These are phyloP conservation scores for Ogataea hybrid DNA, from an alignment of 1,139 yeast species.

Conservation along the genomic window DNA sequence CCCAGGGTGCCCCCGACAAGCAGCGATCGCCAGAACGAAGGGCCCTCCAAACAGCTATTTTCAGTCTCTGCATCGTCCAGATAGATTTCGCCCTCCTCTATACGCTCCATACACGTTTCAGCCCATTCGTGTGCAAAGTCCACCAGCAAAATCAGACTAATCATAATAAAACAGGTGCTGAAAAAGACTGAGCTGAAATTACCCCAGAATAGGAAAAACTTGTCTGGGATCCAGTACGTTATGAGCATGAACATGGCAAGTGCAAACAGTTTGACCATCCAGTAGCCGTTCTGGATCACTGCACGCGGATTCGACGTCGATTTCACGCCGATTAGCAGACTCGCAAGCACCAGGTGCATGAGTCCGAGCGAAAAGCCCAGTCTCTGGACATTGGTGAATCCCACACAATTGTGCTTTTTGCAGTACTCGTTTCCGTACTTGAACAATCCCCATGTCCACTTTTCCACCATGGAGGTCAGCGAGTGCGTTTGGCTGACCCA, in stretches of 20 bases:
- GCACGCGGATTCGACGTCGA: conserved; percentile 81
- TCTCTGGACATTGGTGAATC: conserved; percentile 91
- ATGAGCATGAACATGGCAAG: conserved; percentile 59
- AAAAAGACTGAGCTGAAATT: conserved; percentile 83
- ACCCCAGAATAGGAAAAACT: conserved; percentile 86
- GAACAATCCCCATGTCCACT: conserved; percentile 66
- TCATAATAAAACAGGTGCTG: conserved; percentile 81
- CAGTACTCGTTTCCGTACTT: conserved; percentile 59
- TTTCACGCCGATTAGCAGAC: conserved; percentile 65
- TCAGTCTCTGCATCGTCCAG: conserved; percentile 30
- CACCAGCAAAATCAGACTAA: conserved; percentile 85
- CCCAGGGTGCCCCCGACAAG: conserved; percentile 82
- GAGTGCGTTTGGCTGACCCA: conserved; percentile 91
- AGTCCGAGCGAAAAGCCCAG: conserved; percentile 85
- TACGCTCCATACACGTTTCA: conserved; percentile 87
- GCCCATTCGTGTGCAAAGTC: conserved; percentile 99
- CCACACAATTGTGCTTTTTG: conserved; percentile 82
- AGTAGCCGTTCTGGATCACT: conserved; percentile 82
- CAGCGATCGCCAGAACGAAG: conserved; percentile 71
- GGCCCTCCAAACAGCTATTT: conserved; percentile 34
- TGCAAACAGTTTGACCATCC: conserved; percentile 72
- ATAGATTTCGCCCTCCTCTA: conserved; percentile 76
- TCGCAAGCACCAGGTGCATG: conserved; percentile 72
- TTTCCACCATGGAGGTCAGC: conserved; percentile 71
- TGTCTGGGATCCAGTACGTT: conserved; percentile 82